Conservation (phyloP, 2,329 filamentous ascomycete species). For the Aspergillus versicolor region DNA sequence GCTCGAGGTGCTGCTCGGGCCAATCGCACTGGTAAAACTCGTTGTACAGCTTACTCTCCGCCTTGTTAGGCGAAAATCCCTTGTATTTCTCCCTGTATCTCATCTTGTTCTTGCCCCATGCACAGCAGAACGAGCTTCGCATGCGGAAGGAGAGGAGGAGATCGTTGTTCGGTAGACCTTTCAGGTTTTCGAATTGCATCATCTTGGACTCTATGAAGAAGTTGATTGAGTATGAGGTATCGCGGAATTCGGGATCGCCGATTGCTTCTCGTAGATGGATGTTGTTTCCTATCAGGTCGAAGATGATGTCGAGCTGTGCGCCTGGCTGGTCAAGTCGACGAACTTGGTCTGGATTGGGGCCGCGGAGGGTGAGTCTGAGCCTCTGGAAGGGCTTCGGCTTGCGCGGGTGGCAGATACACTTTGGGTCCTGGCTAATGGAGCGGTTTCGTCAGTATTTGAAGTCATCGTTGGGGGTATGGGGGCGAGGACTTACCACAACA, state of each 20-base stretch:
- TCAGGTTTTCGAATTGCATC: conserved; percentile 27
- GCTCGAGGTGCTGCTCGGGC: conserved; percentile 20
- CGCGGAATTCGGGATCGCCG: conserved; percentile 9
- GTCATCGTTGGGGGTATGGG: neutral
- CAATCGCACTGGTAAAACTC: conserved; percentile 19
- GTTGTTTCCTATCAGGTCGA: conserved; percentile 22
- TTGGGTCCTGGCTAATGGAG: conserved; percentile 19
- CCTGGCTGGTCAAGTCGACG: conserved; percentile 17
- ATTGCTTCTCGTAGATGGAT: conserved; percentile 25
- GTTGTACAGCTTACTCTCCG: conserved; percentile 22
- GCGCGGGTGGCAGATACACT: conserved; percentile 24
- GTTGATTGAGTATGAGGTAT: conserved; percentile 10
- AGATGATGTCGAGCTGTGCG: conserved; percentile 25
- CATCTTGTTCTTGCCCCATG: conserved; percentile 18
- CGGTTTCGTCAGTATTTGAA: neutral
- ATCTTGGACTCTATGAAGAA: conserved; percentile 19
- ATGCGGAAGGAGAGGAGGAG: conserved; percentile 25
- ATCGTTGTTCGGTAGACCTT: conserved; percentile 28
- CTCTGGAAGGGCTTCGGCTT: conserved; percentile 11
- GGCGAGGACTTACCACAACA: conserved; percentile 7
- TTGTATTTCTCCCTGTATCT: conserved; percentile 18
- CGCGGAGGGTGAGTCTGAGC: conserved; percentile 19
- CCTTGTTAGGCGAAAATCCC: conserved; percentile 19
- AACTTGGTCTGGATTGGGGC: conserved; percentile 14
- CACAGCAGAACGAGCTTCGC: conserved; percentile 10